Conservation (phyloP, 1,139 yeast species). For the Lodderomyces beijingensis region DNA sequence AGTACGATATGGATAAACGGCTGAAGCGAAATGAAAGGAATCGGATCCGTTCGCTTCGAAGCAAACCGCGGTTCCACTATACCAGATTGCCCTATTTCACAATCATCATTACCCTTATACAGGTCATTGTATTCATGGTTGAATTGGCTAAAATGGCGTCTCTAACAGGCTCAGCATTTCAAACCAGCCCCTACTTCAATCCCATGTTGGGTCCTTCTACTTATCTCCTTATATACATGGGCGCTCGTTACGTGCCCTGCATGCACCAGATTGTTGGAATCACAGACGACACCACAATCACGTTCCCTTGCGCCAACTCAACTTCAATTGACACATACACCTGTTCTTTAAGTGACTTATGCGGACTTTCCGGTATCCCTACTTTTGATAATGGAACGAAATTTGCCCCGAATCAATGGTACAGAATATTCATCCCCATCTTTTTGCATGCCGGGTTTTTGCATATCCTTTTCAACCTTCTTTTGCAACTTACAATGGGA, state of each 20-base stretch:
- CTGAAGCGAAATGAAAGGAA: constrained; percentile 23
- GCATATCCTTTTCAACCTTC: constrained; percentile 62
- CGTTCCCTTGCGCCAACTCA: constrained; percentile 70
- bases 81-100: constrained; percentile 48
- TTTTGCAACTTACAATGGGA: constrained; percentile 62
- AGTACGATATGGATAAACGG: constrained; percentile 12
- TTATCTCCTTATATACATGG: constrained; percentile 62
- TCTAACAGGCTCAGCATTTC: constrained; percentile 65
- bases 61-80: constrained; percentile 39
- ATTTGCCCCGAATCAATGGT: constrained; percentile 60
- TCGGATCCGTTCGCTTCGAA: constrained; percentile 22
- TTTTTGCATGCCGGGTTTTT: constrained; percentile 73
- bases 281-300: constrained; percentile 44
- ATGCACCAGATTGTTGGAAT: constrained; percentile 53
- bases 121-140: constrained; percentile 60
- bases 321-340: constrained; percentile 52
- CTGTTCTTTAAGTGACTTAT: constrained; percentile 54
- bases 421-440: constrained; percentile 66
- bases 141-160: constrained; percentile 58
- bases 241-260: constrained; percentile 71
- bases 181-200: constrained; percentile 67
- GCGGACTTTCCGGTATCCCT: constrained; percentile 56
- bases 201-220: constrained; percentile 83
- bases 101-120: constrained; percentile 44
- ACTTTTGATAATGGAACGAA: constrained; percentile 17